Evolutionary conservation across 2,329 filamentous ascomycete genomes (phyloP).

Genomic region (Penicillium sp.): DNA sequence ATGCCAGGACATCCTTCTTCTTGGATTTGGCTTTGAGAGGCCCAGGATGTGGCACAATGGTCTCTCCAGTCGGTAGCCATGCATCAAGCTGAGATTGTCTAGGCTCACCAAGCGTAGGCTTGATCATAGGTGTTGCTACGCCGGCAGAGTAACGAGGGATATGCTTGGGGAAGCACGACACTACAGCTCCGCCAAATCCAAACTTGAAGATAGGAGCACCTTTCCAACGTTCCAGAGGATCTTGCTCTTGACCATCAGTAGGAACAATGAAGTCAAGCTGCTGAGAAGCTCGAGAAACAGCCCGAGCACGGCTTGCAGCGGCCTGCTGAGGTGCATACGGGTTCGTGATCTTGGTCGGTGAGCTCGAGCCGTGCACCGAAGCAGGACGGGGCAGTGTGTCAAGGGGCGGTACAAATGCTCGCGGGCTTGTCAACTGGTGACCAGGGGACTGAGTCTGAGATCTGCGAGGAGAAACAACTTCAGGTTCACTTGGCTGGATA

Average conservation of each 20-base stretch:
- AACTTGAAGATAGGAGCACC: constrained; percentile 84
- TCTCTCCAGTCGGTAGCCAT: constrained; percentile 69
- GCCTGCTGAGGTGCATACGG: constrained; percentile 36
- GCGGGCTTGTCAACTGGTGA: constrained; percentile 52
- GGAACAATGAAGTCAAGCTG: constrained; percentile 59
- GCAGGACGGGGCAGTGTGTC: constrained; percentile 55
- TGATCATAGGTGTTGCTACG: constrained; percentile 71
- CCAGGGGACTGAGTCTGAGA: constrained; percentile 63
- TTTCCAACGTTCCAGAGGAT: constrained; percentile 86
- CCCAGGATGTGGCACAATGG: constrained; percentile 80
- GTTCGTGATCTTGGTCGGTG: constrained; percentile 40
- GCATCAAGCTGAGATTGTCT: constrained; percentile 75
- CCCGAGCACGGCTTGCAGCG: constrained; percentile 36
- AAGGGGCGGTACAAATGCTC: constrained; percentile 42
- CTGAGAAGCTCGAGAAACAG: constrained; percentile 40
- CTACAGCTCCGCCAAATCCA: constrained; percentile 79
- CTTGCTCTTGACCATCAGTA: constrained; percentile 59
- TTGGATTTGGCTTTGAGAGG: constrained; percentile 86
- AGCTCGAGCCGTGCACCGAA: constrained; percentile 53
- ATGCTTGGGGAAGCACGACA: constrained; percentile 85
- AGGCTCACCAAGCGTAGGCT: constrained; percentile 79
- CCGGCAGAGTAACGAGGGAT: constrained; percentile 82
- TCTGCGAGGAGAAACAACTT: constrained; percentile 46
- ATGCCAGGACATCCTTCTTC: constrained; percentile 87
- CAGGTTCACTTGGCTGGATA: constrained; percentile 25